phyloP scores from a whole-genome alignment of 2,329 filamentous ascomycete species.

The Incumbomyces lentus region DNA sequence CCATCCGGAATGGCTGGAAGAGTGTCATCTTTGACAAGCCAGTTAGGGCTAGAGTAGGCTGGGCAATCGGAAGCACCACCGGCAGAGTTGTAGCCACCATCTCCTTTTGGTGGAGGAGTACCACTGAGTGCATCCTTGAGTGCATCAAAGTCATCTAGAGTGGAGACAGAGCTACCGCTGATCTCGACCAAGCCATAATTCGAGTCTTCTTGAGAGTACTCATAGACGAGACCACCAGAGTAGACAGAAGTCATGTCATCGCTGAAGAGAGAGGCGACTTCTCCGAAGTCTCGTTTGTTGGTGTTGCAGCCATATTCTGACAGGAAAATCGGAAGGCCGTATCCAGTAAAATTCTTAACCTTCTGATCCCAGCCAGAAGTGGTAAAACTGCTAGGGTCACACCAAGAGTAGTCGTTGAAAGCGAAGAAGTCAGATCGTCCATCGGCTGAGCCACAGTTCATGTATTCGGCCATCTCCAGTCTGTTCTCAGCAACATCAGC shows the following conservation, averaged over 20 bases:
- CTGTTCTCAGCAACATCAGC: conserved; percentile 81
- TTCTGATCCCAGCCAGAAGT: conserved; percentile 76
- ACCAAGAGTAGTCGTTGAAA: conserved; percentile 87
- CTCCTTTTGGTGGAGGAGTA: conserved; percentile 42
- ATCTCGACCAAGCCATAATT: conserved; percentile 71
- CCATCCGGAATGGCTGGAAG: conserved; percentile 49
- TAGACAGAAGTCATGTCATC: conserved; percentile 77
- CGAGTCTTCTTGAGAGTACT: conserved; percentile 74
- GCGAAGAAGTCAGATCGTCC: conserved; percentile 81
- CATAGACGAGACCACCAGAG: conserved; percentile 92
- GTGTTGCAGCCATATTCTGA: conserved; percentile 89
- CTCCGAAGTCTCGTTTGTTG: conserved; percentile 70
- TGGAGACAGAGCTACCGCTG: conserved; percentile 43
- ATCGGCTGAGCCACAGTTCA: conserved; percentile 83
- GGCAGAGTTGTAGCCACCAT: conserved; percentile 49
- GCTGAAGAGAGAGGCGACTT: conserved; percentile 70
- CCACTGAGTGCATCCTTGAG: conserved; percentile 42
- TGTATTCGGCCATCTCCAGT: conserved; percentile 75
- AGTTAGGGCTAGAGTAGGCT: conserved; percentile 39
- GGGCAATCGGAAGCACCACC: conserved; percentile 47
- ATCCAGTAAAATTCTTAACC: conserved; percentile 76
- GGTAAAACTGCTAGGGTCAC: conserved; percentile 58
- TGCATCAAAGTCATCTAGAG: conserved; percentile 52
- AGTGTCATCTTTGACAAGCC: conserved; percentile 42
- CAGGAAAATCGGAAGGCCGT: conserved; percentile 83